Base-by-base conservation (phyloP, 2,329 filamentous ascomycete species). In the Myriosclerotinia scirpicola region DNA sequence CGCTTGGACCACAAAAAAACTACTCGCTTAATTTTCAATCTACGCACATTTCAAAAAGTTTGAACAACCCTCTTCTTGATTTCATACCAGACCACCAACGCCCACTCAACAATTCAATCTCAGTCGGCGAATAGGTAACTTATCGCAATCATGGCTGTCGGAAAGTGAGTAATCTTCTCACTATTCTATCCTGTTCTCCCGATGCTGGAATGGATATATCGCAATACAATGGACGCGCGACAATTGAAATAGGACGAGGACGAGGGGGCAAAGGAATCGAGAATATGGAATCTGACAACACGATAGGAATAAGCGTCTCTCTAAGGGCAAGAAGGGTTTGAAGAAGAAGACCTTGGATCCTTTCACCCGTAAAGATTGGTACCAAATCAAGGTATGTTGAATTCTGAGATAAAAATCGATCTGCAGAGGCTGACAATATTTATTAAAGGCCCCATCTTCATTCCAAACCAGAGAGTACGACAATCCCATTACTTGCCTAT, bases 311-410 rank as follows among this genome's bases (percentile, higher is more conserved):
- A 99, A 99, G 93, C 93, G 95, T 88, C 89, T 99, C 86, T 98
- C 95, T 75, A 99, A 99, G 89, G 95, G 95, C 86, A 99, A 98
- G 92, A 99, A 99, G 90, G 94, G 95, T 83, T 87, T 98, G 81
- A 98, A 98, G 92, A 98, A 99, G 94, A 94, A 94, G 86, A 94
- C 93, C 79, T 85, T 90, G 77, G 95, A 99, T 83, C 94, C 95
- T 79, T 98, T 98, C 87, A 88, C 93, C 79, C 91, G 94, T 81
- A 99, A 99, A 88, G 95, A 98, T 82, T 98, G 96, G 92, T 99
- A 93, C 86, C 91, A 90, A 79, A 89, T 99, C 84, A 98, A 98
- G 89, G 90, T 92, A 79, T 75, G 84, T 67, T 65, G 34, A 66
- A 68, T 69, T 54, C 66, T 30, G 42, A 17, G 17, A 15, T 22